Percentiles rank a stretch among this genome's conserved stretches.
Evolutionary conservation across 768 basidiomycete species (phyloP).

Genomic region (Auriscalpium microsporum): DNA sequence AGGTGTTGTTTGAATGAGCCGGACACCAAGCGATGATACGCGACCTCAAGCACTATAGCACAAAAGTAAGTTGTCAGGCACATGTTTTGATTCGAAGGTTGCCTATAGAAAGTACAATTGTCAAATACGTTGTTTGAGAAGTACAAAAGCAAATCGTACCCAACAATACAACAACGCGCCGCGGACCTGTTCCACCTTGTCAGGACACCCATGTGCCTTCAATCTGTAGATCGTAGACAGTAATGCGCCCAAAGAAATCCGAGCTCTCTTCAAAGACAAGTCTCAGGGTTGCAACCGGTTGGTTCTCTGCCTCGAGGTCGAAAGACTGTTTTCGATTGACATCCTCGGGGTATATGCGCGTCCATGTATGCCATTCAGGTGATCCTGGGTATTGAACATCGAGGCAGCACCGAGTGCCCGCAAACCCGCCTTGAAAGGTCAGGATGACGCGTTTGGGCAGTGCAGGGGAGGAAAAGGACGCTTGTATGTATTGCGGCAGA

Average conservation of each 20-base stretch:
- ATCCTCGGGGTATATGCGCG: slow-evolving; percentile 68
- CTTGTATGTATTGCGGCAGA: slow-evolving; percentile 66
- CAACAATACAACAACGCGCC: background rate
- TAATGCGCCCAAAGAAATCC: slow-evolving; percentile 79
- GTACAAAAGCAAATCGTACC: background rate
- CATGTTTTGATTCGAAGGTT: background rate
- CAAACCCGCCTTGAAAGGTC: slow-evolving; percentile 85
- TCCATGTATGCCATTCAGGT: slow-evolving; percentile 29
- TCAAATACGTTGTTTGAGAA: background rate
- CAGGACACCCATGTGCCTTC: slow-evolving; percentile 2
- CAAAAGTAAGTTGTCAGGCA: background rate
- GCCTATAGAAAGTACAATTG: background rate
- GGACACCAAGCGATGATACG: background rate
- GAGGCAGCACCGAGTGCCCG: slow-evolving; percentile 61
- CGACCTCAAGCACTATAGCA: background rate
- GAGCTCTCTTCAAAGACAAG: slow-evolving; percentile 75
- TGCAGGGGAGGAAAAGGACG: slow-evolving; percentile 45
- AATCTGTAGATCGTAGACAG: slow-evolving; percentile 51
- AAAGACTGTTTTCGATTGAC: slow-evolving; percentile 69
- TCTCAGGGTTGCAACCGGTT: slow-evolving; percentile 42
- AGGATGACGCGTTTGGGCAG: slow-evolving; percentile 46
- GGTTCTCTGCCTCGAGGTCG: slow-evolving; percentile 30
- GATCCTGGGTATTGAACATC: slow-evolving; percentile 54
- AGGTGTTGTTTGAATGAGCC: background rate
- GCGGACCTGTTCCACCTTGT: background rate